Evolutionary conservation across 164 flowering plant genomes (phyloP).

Genomic region (Piper longum): DNA sequence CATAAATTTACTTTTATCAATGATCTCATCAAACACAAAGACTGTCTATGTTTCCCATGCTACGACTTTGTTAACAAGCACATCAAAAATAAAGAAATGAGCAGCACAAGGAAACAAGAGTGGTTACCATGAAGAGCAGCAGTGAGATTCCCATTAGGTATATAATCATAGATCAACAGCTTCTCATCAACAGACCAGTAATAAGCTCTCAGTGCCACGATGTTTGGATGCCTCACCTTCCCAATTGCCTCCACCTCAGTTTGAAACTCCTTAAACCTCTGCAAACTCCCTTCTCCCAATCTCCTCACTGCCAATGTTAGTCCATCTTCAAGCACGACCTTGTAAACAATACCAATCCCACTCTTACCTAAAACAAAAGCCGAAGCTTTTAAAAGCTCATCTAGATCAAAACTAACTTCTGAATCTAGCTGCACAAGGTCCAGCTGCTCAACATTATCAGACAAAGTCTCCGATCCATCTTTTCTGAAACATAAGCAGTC

Average conservation of each 20-base stretch:
- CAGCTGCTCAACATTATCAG: slow-evolving; percentile 63
- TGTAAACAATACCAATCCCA: slow-evolving; percentile 86
- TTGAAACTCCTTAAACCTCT: slow-evolving; percentile 80
- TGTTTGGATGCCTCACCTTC: slow-evolving; percentile 71
- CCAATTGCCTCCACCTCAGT: slow-evolving; percentile 91
- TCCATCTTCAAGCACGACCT: slow-evolving; percentile 90
- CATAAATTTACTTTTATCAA: too few species aligned
- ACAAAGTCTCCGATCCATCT: slow-evolving; percentile 61
- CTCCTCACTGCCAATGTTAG: slow-evolving; percentile 78
- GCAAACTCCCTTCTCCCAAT: slow-evolving; percentile 92
- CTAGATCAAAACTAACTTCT: slow-evolving; percentile 63
- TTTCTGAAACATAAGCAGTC: slow-evolving; percentile 69
- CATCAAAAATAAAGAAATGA: neutral
- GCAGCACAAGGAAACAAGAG: neutral
- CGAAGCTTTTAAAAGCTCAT: slow-evolving; percentile 83
- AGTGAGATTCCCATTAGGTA: slow-evolving; percentile 71
- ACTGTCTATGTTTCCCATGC: neutral
- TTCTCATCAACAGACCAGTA: slow-evolving; percentile 97
- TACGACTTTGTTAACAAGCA: neutral
- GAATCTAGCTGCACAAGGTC: slow-evolving; percentile 71
- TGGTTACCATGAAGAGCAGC: slow-evolving; percentile 72
- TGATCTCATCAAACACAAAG: too few species aligned
- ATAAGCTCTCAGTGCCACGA: slow-evolving; percentile 78
- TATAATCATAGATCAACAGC: slow-evolving; percentile 72
- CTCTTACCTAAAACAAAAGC: slow-evolving; percentile 97